Conservation (phyloP, 805 yeast genomes). For the Saccharomycopsis malanga region DNA sequence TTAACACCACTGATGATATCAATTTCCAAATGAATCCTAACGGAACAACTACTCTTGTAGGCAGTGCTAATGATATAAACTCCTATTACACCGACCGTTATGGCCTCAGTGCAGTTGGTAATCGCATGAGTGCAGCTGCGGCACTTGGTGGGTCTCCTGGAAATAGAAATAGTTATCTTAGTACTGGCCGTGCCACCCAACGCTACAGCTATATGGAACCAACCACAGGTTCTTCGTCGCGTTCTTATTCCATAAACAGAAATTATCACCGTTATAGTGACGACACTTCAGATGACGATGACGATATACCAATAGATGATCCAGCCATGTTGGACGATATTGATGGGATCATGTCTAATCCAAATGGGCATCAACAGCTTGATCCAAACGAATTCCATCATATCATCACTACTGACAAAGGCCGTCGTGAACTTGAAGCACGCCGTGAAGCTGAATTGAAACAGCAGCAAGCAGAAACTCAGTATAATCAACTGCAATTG, state of each 20-base stretch:
- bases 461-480: neutral
- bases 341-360: neutral
- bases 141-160: constrained; percentile 3
- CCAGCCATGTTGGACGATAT: neutral
- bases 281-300: constrained; percentile 11
- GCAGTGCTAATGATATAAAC: constrained; percentile 4
- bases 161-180: constrained; percentile 10
- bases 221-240: constrained; percentile 4
- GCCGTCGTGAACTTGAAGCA: constrained; percentile 5
- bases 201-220: constrained; percentile 10
- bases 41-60: constrained; percentile 6
- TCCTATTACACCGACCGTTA: constrained; percentile 15
- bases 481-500: neutral
- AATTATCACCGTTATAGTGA: constrained; percentile 11
- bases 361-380: neutral
- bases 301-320: neutral
- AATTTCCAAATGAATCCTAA: constrained; percentile 10
- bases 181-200: constrained; percentile 1
- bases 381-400: constrained; percentile 13
- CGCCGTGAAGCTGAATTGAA: neutral
- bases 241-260: constrained; percentile 3
- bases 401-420: constrained; percentile 16
- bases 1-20: constrained; percentile 9
- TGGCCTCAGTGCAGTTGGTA: constrained; percentile 7
- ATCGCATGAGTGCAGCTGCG: constrained; percentile 1